These are phyloP conservation scores for Phytophthora foliorum DNA, from an alignment of 352 stramenopile genomes.

Conservation along the genomic window DNA sequence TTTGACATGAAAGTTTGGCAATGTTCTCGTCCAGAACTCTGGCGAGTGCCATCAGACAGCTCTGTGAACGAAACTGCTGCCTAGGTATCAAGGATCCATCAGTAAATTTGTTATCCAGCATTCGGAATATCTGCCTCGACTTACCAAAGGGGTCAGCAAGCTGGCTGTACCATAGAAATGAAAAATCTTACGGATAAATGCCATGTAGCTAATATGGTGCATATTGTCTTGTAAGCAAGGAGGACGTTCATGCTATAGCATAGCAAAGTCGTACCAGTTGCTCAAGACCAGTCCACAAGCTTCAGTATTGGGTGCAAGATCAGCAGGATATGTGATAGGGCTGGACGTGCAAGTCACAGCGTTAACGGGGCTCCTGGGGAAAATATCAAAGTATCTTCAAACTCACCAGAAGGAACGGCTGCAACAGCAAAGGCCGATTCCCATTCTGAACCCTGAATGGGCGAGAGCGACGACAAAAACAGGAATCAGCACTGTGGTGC, in stretches of 20 bases:
- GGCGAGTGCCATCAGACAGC: neutral
- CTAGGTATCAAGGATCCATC: neutral
- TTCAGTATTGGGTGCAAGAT: neutral
- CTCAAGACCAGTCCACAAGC: constrained; percentile 26
- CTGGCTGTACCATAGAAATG: constrained; percentile 39
- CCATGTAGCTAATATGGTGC: constrained; percentile 33
- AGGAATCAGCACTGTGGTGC: constrained; percentile 10
- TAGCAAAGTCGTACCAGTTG: constrained; percentile 32
- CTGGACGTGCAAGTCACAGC: constrained; percentile 12
- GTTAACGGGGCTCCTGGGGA: neutral
- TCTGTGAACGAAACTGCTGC: neutral
- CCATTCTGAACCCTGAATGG: constrained; percentile 34
- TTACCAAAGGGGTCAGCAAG: constrained; percentile 27
- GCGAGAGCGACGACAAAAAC: constrained; percentile 10
- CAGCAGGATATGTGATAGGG: constrained; percentile 14
- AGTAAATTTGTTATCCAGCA: neutral
- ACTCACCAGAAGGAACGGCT: constrained; percentile 36
- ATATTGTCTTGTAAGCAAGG: neutral
- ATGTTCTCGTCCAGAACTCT: neutral
- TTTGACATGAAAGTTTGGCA: neutral
- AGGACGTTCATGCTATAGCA: neutral
- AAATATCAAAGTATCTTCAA: neutral
- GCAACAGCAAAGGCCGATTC: constrained; percentile 37
- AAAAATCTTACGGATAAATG: constrained; percentile 39
- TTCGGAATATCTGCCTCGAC: neutral